A percentile compares a stretch with the other conserved stretches of the same genome.
These are phyloP conservation scores for Isatis tinctoria DNA, from an alignment of 345 rosid genomes.

Conservation along the genomic window DNA sequence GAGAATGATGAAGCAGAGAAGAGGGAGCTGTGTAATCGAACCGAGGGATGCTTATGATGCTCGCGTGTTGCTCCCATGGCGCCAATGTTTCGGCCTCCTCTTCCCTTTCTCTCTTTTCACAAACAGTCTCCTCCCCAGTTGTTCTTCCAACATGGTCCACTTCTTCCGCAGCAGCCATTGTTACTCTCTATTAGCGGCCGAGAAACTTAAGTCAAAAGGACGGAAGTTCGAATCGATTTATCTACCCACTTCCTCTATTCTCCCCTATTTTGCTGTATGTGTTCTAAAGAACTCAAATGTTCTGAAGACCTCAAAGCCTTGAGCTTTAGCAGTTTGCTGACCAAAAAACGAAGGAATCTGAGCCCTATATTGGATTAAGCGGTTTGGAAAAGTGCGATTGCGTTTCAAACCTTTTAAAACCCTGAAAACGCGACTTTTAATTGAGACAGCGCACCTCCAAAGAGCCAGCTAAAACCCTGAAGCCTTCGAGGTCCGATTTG, in stretches of 20 bases:
- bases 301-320: slow-evolving; percentile 2
- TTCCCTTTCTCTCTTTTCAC: slow-evolving; percentile 28
- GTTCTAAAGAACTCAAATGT: background rate
- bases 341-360: background rate
- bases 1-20: slow-evolving; percentile 65
- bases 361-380: background rate
- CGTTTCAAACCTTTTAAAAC: slow-evolving; percentile 24
- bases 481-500: background rate
- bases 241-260: background rate
- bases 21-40: slow-evolving; percentile 90
- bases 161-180: slow-evolving; percentile 21
- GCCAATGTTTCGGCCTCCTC: slow-evolving; percentile 37
- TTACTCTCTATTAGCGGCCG: background rate
- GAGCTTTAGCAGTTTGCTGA: background rate
- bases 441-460: slow-evolving; percentile 4
- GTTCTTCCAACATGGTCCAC: background rate
- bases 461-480: slow-evolving; percentile 30
- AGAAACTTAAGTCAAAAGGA: background rate
- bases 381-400: slow-evolving; percentile 5
- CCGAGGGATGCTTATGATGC: slow-evolving; percentile 79
- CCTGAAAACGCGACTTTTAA: slow-evolving; percentile 17
- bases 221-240: background rate
- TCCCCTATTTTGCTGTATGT: background rate
- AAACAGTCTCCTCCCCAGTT: slow-evolving; percentile 8
- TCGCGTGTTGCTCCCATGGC: slow-evolving; percentile 86